These are phyloP conservation scores for Cryptococcus sp. DNA, from an alignment of 1,284 basidiomycete species.

Conservation along the genomic window DNA sequence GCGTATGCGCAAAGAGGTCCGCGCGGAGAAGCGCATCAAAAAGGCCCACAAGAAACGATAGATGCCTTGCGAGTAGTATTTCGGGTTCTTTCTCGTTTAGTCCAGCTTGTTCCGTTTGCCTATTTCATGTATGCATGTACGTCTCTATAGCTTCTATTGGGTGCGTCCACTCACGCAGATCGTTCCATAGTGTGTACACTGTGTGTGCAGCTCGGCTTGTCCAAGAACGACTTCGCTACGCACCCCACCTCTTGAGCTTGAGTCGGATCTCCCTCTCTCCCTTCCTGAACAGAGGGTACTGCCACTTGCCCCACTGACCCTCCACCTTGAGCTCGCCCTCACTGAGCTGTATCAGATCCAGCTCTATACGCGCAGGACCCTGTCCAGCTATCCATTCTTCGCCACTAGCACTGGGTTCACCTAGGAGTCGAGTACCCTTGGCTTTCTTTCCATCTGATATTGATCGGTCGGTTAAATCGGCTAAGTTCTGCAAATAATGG, in stretches of 20 bases:
- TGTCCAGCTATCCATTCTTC: constrained; percentile 25
- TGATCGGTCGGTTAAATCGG: neutral
- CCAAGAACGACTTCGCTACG: neutral
- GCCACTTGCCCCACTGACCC: constrained; percentile 30
- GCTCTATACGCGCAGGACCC: constrained; percentile 23
- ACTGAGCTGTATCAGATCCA: constrained; percentile 25
- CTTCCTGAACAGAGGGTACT: constrained; percentile 16
- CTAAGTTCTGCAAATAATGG: constrained; percentile 61
- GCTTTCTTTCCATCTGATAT: neutral
- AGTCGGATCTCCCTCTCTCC: constrained; percentile 11
- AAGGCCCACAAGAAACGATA: constrained; percentile 45
- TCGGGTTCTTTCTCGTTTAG: no score
- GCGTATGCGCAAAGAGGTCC: constrained; percentile 51
- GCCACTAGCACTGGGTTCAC: constrained; percentile 10
- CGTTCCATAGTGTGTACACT: no score
- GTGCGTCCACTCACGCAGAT: no score
- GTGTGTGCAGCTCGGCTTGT: neutral
- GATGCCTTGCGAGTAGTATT: neutral
- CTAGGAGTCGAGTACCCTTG: constrained; percentile 9
- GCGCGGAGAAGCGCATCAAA: constrained; percentile 47
- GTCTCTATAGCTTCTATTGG: no score
- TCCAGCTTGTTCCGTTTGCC: neutral
- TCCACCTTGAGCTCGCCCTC: constrained; percentile 21
- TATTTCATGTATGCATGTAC: constrained; percentile 17
- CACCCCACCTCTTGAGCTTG: constrained; percentile 16